Percentiles rank a stretch among this genome's conserved stretches.
Evolutionary conservation across 2,329 filamentous ascomycete genomes (phyloP).

Genomic region (Calonectria multiphialidica): DNA sequence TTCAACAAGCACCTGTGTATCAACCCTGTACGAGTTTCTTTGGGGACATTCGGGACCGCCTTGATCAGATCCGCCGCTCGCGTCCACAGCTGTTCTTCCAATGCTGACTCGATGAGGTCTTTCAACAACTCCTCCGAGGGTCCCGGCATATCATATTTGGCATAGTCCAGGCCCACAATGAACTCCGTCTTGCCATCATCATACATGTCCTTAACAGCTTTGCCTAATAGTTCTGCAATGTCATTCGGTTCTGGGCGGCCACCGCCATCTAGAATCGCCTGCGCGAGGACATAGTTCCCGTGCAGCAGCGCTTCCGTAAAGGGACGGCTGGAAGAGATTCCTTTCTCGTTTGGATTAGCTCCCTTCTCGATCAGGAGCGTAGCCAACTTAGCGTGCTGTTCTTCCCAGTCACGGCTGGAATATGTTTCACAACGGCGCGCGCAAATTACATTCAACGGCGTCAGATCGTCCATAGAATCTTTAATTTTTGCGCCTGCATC

Average conservation of each 20-base stretch:
- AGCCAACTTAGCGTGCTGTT: conserved; percentile 40
- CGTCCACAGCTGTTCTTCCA: conserved; percentile 40
- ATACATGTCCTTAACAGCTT: conserved; percentile 39
- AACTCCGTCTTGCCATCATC: conserved; percentile 43
- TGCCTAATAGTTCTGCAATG: conserved; percentile 33
- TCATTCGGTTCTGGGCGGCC: conserved; percentile 41
- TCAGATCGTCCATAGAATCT: conserved; percentile 37
- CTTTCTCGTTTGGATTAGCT: conserved; percentile 43
- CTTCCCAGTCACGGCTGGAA: conserved; percentile 39
- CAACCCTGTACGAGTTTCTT: conserved; percentile 35
- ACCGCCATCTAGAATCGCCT: conserved; percentile 38
- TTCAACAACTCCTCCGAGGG: conserved; percentile 39
- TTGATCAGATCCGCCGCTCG: conserved; percentile 42
- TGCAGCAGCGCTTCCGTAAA: conserved; percentile 41
- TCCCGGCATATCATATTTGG: conserved; percentile 36
- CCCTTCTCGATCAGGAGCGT: conserved; percentile 42
- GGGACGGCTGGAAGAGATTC: conserved; percentile 32
- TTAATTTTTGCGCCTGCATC: conserved; percentile 39
- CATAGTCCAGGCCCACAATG: conserved; percentile 37
- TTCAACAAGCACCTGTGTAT: conserved; percentile 39
- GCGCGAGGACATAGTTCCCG: conserved; percentile 38
- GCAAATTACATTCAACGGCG: conserved; percentile 41
- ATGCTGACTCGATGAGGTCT: conserved; percentile 34
- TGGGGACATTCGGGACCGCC: conserved; percentile 33
- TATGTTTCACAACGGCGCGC: conserved; percentile 40